Conservation (phyloP, 352 stramenopile genomes). For the Globisporangium paroecandrum region DNA sequence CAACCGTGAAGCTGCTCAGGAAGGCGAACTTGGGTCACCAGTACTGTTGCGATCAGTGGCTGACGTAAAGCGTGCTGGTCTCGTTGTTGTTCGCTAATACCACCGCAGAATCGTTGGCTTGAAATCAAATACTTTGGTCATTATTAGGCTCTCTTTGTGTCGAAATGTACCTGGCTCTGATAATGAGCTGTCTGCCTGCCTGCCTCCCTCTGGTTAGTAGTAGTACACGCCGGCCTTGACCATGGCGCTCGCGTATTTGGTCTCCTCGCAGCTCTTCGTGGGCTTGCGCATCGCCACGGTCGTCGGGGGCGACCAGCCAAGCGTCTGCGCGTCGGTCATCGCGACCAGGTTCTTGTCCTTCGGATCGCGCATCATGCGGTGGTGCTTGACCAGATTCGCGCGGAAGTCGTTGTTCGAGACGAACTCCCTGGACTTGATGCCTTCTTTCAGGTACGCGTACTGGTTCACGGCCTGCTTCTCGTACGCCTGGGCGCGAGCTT, state of each 20-base stretch:
- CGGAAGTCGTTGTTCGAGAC: conserved; percentile 57
- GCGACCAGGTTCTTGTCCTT: conserved; percentile 39
- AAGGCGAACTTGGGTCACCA: too few relatives aligned
- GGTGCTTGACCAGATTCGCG: conserved; percentile 49
- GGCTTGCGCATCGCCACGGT: conserved; percentile 40
- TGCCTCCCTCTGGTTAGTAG: conserved; percentile 31
- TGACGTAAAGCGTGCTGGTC: too few relatives aligned
- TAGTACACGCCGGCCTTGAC: conserved; percentile 76
- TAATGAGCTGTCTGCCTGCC: too few relatives aligned
- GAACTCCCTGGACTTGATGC: conserved; percentile 37
- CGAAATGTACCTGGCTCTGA: too few relatives aligned
- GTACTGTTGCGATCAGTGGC: too few relatives aligned
- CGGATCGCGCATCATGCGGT: conserved; percentile 47
- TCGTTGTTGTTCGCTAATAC: too few relatives aligned
- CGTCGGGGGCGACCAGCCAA: conserved; percentile 52
- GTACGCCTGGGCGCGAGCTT: conserved; percentile 27
- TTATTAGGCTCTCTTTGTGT: background rate
- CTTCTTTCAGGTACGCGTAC: conserved; percentile 43
- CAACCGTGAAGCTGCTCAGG: too few relatives aligned
- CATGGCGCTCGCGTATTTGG: conserved; percentile 63
- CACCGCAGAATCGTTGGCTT: too few relatives aligned
- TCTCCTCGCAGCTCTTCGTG: conserved; percentile 71
- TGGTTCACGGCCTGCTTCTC: conserved; percentile 22
- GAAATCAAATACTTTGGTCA: too few relatives aligned
- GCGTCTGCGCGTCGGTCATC: conserved; percentile 49